These are phyloP conservation scores for Tripidium arundinaceum DNA, from an alignment of 202 grass and related monocot species.

Conservation along the genomic window DNA sequence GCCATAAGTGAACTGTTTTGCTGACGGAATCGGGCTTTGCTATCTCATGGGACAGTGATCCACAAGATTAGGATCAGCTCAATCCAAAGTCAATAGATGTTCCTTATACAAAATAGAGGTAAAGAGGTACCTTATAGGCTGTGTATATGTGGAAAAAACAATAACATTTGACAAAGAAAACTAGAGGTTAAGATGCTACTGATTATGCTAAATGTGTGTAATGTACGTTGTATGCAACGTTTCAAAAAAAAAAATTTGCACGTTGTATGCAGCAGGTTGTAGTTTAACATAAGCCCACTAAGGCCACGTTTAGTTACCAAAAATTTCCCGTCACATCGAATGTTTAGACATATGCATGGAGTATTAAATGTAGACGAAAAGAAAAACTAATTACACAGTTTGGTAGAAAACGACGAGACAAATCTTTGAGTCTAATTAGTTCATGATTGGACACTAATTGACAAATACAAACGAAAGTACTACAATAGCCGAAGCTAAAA, in stretches of 20 bases:
- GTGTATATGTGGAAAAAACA: not conserved
- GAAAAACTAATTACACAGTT: no score
- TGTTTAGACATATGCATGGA: no score
- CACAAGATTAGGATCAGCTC: not conserved
- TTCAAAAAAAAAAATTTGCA: not conserved
- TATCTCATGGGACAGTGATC: not conserved
- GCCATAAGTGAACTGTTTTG: conserved; percentile 10
- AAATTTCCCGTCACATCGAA: no score
- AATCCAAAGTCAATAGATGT: not conserved
- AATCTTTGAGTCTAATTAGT: no score
- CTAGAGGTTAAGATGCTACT: not conserved
- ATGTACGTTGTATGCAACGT: not conserved
- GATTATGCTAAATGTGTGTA: not conserved
- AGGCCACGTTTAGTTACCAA: no score
- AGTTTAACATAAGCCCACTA: not conserved
- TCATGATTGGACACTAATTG: no score
- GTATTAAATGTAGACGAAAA: no score
- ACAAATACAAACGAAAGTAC: no score
- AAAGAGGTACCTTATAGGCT: not conserved
- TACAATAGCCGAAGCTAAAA: no score
- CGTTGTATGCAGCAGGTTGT: not conserved
- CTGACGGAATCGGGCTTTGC: conserved; percentile 2
- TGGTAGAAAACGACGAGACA: no score
- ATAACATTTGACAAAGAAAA: no score
- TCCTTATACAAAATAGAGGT: not conserved